These are phyloP conservation scores for Cymbopogon citratus DNA, from an alignment of 176 grass and related monocot genomes.

Conservation along the genomic window DNA sequence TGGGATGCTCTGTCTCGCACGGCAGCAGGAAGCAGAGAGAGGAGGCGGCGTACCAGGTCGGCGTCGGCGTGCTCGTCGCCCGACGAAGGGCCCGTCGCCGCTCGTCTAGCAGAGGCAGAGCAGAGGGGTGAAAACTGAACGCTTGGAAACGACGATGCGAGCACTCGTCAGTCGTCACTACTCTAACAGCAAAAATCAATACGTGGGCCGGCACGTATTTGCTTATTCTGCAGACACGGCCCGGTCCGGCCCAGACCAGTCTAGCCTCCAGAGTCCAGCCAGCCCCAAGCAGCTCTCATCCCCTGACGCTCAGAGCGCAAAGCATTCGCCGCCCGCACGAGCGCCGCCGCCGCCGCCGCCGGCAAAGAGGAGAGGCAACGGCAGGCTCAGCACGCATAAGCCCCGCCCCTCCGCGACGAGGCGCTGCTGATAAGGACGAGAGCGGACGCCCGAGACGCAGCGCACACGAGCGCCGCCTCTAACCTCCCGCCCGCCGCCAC, in stretches of 20 bases:
- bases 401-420: not conserved
- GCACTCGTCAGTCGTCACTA: not conserved
- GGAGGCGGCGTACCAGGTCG: not conserved
- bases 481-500: not conserved
- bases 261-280: too few species aligned
- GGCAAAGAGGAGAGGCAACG: not conserved
- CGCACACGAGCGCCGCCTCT: not conserved
- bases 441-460: not conserved
- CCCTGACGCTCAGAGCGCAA: too few species aligned
- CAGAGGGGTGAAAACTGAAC: too few species aligned
- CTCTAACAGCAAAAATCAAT: not conserved
- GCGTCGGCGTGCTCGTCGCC: not conserved
- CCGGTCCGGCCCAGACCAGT: too few species aligned
- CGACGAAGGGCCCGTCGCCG: not conserved
- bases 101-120: not conserved
- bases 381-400: too few species aligned
- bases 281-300: too few species aligned
- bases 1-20: not conserved
- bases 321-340: not conserved
- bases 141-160: too few species aligned
- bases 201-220: not conserved
- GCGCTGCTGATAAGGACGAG: not conserved
- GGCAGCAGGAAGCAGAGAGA: not conserved
- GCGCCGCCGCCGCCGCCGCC: not conserved
- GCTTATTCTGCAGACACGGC: not conserved